Evolutionary conservation across 495 filamentous ascomycete species (phyloP).

Genomic region (Podospora didyma): DNA sequence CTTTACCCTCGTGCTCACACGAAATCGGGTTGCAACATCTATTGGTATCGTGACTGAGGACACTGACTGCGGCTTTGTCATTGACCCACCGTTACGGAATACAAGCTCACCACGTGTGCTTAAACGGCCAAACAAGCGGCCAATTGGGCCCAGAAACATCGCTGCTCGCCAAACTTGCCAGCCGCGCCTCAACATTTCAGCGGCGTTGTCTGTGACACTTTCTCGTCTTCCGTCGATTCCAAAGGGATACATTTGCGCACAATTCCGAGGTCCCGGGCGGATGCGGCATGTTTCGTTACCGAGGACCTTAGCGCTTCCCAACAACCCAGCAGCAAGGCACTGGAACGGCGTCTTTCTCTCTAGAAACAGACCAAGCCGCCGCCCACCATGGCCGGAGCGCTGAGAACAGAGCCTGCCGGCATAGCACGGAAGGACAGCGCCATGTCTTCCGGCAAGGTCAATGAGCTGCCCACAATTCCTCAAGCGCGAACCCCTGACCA

Average conservation of each 20-base stretch:
- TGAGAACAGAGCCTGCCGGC: conserved; percentile 10
- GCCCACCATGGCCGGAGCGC: conserved; percentile 21
- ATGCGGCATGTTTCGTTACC: conserved; percentile 14
- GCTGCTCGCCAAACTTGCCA: not conserved
- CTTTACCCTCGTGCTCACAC: no score
- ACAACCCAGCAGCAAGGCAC: conserved; percentile 1
- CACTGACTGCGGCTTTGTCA: not conserved
- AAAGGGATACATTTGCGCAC: not conserved
- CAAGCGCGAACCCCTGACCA: conserved; percentile 19
- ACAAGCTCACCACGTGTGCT: not conserved
- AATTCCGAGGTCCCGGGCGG: not conserved
- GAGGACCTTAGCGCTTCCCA: conserved; percentile 2
- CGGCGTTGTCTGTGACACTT: not conserved
- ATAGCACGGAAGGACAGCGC: conserved; percentile 16
- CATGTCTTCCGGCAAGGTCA: conserved; percentile 22
- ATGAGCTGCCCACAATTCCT: conserved; percentile 27
- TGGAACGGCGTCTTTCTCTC: not conserved
- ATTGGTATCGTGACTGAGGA: no score
- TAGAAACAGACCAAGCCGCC: not conserved
- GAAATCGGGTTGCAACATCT: no score
- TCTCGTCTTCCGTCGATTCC: not conserved
- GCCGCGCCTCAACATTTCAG: not conserved
- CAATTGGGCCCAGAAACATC: not conserved
- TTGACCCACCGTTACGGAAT: not conserved
- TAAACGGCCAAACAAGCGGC: not conserved